phyloP scores from a whole-genome alignment of 495 filamentous ascomycete genomes.

The Lasiosphaeriaceae sp. region DNA sequence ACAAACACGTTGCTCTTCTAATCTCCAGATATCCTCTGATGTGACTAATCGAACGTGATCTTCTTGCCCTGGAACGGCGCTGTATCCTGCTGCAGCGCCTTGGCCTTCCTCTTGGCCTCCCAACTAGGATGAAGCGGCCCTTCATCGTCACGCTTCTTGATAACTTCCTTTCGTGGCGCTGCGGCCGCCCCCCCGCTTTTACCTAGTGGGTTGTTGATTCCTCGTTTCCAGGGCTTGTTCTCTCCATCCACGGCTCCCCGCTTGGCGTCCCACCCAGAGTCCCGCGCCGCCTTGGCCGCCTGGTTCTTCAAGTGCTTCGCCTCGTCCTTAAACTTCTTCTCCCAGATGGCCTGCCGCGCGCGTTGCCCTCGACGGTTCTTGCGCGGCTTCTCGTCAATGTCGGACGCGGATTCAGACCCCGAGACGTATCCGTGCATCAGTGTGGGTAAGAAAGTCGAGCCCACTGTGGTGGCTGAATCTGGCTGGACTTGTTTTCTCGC shows the following conservation, averaged over 20 bases:
- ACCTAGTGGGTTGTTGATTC: slow-evolving; percentile 27
- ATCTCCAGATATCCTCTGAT: background rate
- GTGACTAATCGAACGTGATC: slow-evolving; percentile 72
- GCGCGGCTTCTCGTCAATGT: slow-evolving; percentile 45
- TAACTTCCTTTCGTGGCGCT: slow-evolving; percentile 15
- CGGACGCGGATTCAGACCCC: slow-evolving; percentile 64
- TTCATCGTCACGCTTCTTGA: slow-evolving; percentile 54
- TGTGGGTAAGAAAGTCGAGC: slow-evolving; percentile 78
- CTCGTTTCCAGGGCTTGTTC: slow-evolving; percentile 44
- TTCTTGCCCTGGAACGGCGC: slow-evolving; percentile 82
- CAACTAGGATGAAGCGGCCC: slow-evolving; percentile 84
- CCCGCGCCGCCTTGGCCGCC: slow-evolving; percentile 22
- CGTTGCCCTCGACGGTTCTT: slow-evolving; percentile 91
- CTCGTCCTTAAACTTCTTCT: slow-evolving; percentile 72
- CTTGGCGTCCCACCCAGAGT: slow-evolving; percentile 52
- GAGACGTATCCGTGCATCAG: slow-evolving; percentile 91
- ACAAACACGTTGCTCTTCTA: background rate
- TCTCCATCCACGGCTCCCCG: slow-evolving; percentile 40
- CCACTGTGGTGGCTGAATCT: slow-evolving; percentile 22
- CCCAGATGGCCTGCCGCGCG: slow-evolving; percentile 79
- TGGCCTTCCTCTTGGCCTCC: slow-evolving; percentile 83
- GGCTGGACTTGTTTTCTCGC: slow-evolving; percentile 8
- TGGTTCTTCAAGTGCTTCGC: slow-evolving; percentile 29
- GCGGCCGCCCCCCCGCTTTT: background rate
- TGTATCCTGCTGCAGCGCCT: slow-evolving; percentile 58